Conservation (phyloP, 192 early-diverging fungal genomes). For the Backusella parvicylindrica region DNA sequence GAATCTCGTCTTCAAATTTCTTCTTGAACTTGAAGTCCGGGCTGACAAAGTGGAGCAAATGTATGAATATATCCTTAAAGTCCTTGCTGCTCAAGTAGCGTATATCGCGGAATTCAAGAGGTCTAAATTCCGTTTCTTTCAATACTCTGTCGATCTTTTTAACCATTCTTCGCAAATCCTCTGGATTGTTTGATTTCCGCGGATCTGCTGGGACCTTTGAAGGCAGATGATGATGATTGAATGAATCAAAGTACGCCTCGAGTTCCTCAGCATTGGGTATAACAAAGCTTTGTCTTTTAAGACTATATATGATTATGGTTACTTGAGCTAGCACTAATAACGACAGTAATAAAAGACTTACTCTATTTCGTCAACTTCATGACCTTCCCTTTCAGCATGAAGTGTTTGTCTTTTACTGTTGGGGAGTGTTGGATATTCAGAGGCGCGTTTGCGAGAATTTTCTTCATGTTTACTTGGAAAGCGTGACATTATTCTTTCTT, state of each 20-base stretch:
- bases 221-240: background rate
- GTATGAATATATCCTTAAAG: background rate
- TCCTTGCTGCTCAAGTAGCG: background rate
- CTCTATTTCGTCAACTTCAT: background rate
- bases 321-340: background rate
- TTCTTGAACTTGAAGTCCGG: background rate
- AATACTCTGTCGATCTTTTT: background rate
- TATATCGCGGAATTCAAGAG: background rate
- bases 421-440: background rate
- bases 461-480: background rate
- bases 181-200: background rate
- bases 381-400: background rate
- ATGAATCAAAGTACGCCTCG: background rate
- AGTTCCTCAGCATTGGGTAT: background rate
- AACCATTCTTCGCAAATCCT: background rate
- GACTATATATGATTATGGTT: background rate
- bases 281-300: background rate
- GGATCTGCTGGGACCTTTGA: background rate
- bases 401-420: background rate
- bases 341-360: background rate
- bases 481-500: background rate
- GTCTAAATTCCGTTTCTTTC: background rate
- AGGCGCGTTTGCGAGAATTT: background rate
- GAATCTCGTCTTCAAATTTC: background rate
- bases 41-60: background rate